Evolutionary conservation across 192 early-diverging fungal species (phyloP), one percentile per base, ranked within the genome.

Genomic region (Gaertneriomyces sp.): DNA sequence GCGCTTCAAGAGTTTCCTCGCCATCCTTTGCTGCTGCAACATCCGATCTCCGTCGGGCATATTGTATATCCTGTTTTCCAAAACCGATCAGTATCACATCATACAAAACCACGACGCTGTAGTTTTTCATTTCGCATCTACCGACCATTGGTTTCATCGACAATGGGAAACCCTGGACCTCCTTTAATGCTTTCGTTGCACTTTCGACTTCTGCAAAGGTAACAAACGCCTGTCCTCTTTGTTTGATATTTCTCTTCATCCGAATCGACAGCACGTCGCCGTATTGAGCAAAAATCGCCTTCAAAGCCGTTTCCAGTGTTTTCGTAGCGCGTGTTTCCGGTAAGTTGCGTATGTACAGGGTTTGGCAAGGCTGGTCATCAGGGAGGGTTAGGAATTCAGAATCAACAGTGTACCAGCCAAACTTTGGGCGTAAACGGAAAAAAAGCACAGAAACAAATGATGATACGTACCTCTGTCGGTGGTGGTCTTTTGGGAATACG

Each of bases 141-240:
- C 50, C 45, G 71, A 91, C 89, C 84, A 98, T 88, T 7, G 91
- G 92, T 59, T 93, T 89, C 39, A 77, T 87, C 61, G 90, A 91
- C 42, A 99, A 76, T 38, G 87, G 77, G 66, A 92, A 91, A 3
- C 89, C 88, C 60, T 99, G 89, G 5, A 93, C 81, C 69, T 92
- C 91, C 64, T 84, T 77, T 56, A 93, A 71, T 3, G 96, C 94
- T 50, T 83, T 88, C 25, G 74, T 68, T 1, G 95, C 93, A 42
- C 77, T 64, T 51, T 93, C 93, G 39, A 75, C 63, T 20, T 86
- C 72, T 61, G 86, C 81, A 72, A 91, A 98, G 0, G 86, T 87
- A 1, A 99, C 81, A 77, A 95, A 99, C 0, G 95, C 96, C 70
- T 99, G 96, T 14, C 96, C 96, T 60, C 92, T 85, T 83, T 92